A percentile compares a stretch with the other conserved stretches of the same genome.
Conservation (phyloP, 441 rosid genomes). For the Breynia disticha region DNA sequence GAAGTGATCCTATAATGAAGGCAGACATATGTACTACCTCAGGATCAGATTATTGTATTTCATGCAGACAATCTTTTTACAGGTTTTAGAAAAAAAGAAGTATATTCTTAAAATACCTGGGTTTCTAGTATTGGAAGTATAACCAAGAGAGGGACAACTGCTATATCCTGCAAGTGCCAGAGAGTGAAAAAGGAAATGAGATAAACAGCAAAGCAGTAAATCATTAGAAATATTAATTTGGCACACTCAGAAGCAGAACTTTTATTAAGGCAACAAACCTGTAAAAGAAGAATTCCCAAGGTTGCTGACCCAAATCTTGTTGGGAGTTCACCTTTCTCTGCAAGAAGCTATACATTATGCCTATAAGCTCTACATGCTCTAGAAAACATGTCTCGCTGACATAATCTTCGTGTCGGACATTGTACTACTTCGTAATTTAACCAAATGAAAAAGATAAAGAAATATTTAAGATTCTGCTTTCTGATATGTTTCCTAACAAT, state of each 20-base stretch:
- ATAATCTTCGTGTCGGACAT: too few relatives aligned
- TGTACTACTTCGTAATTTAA: too few relatives aligned
- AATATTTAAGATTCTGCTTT: too few relatives aligned
- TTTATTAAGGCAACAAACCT: conserved; percentile 65
- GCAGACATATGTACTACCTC: too few relatives aligned
- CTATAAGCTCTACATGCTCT: conserved; percentile 26
- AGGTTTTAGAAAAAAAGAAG: not conserved
- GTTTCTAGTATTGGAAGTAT: conserved; percentile 87
- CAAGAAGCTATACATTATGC: conserved; percentile 71
- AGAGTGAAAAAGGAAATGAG: too few relatives aligned
- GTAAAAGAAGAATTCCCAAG: conserved; percentile 91
- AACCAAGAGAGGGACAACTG: conserved; percentile 91
- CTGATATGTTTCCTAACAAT: too few relatives aligned
- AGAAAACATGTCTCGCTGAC: conserved; percentile 6
- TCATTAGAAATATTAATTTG: too few relatives aligned
- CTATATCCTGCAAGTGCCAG: conserved; percentile 63
- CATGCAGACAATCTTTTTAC: not conserved
- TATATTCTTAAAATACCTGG: conserved; percentile 48
- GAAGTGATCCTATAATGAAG: too few relatives aligned
- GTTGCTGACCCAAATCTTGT: conserved; percentile 98
- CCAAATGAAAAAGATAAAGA: too few relatives aligned
- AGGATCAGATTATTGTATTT: too few relatives aligned
- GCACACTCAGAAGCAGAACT: too few relatives aligned
- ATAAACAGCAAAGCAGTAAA: too few relatives aligned
- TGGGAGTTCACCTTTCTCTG: conserved; percentile 98